Evolutionary conservation across 495 filamentous ascomycete species (phyloP), one percentile per base, ranked within the genome.

Genomic region (Hypomontagnella submonticulosa): DNA sequence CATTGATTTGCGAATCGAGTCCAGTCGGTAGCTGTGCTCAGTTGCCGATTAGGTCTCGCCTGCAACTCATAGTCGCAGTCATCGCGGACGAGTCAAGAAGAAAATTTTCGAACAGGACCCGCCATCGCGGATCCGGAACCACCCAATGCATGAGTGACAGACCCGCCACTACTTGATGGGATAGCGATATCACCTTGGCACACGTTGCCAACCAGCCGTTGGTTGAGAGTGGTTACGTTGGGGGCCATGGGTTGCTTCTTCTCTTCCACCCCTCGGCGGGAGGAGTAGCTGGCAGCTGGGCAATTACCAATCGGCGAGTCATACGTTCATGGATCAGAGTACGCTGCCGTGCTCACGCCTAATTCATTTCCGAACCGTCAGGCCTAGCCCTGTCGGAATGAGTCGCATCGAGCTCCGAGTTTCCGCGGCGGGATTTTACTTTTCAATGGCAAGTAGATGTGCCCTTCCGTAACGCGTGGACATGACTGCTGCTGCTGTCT

Each of bases 101-200:
- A 52, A 66, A 60, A 20, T 33, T 50, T 61, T 57, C 10, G 30
- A 55, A 30, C 50, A 38, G 42, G 66, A 69, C 66, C 66, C 66
- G 66, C 60, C 66, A 32, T 63, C 60, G 55, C 66, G 66, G 66
- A 69, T 64, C 66, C 60, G 66, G 66, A 60, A 60, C 66, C 42
- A 60, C 56, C 50, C 66, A 63, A 63, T 63, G 66, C 66, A 69
- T 63, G 50, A 64, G 60, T 63, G 49, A 63, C 50, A 69, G 60
- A 69, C 59, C 66, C 60, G 60, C 57, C 32, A 41, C 50, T 32
- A 60, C 60, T 44, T 56, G 60, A 61, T 52, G 55, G 60, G 48
- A 60, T 63, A 16, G 49, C 42, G 30, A 61, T 54, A 60, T 46
- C 15, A 49, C 38, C 66, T 63, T 69, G 60, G 60, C 66, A 59